A percentile compares a stretch with the other conserved stretches of the same genome.
Conservation (phyloP, 495 filamentous ascomycete species). For the Annulohypoxylon maeteangense region DNA sequence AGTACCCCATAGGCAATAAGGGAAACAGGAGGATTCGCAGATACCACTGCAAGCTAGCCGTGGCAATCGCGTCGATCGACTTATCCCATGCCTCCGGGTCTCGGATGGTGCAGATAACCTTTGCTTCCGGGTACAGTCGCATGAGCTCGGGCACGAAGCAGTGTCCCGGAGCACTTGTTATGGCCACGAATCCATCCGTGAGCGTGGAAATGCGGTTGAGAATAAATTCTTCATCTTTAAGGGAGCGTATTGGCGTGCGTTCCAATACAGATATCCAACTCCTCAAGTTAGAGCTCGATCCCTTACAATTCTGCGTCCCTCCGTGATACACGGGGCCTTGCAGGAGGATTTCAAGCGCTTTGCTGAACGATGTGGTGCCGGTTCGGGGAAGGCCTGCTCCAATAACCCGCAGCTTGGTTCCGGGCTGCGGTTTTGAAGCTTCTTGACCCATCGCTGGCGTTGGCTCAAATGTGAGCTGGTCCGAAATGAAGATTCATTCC, state of each 20-base stretch:
- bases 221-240: conserved; percentile 34
- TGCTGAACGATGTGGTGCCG: conserved; percentile 59
- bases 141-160: conserved; percentile 48
- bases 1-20: conserved; percentile 35
- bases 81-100: conserved; percentile 46
- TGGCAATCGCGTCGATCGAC: conserved; percentile 44
- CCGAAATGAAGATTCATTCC: not conserved
- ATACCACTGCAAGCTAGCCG: conserved; percentile 41
- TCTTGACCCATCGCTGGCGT: conserved; percentile 43
- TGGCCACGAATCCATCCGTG: conserved; percentile 48
- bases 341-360: conserved; percentile 57
- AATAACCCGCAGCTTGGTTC: conserved; percentile 54
- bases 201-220: conserved; percentile 31
- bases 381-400: conserved; percentile 61
- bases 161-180: conserved; percentile 45
- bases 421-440: conserved; percentile 43
- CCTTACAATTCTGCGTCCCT: conserved; percentile 45
- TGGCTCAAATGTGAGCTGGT: not conserved
- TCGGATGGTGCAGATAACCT: conserved; percentile 52
- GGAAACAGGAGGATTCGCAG: conserved; percentile 27
- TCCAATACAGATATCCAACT: conserved; percentile 43
- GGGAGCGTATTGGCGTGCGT: conserved; percentile 35
- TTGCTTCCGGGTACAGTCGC: conserved; percentile 50
- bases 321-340: conserved; percentile 52
- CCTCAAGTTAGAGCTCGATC: conserved; percentile 39